Evolutionary conservation across 805 yeast genomes (phyloP), one percentile per base, ranked within the genome.

Genomic region (Starmerella stellata): DNA sequence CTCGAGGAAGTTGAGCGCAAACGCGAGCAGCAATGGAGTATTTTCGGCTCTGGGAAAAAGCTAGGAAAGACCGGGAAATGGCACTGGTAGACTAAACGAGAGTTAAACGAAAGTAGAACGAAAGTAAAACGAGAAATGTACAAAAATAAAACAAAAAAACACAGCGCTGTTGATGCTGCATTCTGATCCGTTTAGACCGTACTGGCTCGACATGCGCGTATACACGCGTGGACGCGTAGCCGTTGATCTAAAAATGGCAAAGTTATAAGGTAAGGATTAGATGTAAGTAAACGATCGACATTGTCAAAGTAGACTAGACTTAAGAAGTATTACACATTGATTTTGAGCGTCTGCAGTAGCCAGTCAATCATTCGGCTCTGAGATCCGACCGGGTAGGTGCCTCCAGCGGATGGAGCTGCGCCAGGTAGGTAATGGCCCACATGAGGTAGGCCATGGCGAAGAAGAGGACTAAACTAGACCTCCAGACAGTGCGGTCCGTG

Each of bases 401-500:
- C 42, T 81, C 93, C 52, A 85, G 65, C 5, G 95, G 95, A 59
- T 85, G 95, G 42, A 85, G 64, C 57, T 85, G 95, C 27, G 64
- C 68, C 47, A 83, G 64, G 55, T 82, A 83, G 5, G 95, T 83
- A 52, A 83, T 75, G 24, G 95, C 95, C 92, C 92, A 79, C 85
- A 79, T 75, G 53, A 79, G 63, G 57, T 68, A 79, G 62, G 79
- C 75, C 85, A 79, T 75, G 18, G 81, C 68, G 49, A 79, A 57
- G 7, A 80, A 68, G 45, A 79, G 63, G 36, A 75, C 72, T 30
- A 59, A 74, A 18, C 81, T 74, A 47, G 78, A 72, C 61, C 83
- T 69, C 81, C 82, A 56, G n/a, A 59, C 63, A n/a, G 67, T 70
- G 28, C 43, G 51, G 56, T 82, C 78, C 50, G 75, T 70, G 59